A percentile compares a stretch with the other conserved stretches of the same genome.
Conservation (phyloP, 257 asterid genomes). For the Mentha longifolia region DNA sequence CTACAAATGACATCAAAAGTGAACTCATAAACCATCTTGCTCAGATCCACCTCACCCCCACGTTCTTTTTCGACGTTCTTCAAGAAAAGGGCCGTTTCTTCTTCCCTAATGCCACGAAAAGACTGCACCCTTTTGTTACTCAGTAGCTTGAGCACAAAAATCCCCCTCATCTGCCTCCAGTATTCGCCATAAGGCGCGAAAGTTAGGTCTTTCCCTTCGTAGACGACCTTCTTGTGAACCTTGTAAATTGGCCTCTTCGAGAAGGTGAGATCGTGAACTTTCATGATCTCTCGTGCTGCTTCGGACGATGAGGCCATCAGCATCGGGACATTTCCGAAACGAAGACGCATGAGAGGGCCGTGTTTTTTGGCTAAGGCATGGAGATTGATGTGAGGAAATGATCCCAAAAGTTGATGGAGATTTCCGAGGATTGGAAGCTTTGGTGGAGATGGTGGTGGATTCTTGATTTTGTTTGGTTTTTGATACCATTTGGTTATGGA, state of each 20-base stretch:
- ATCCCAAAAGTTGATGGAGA: conserved; percentile 10
- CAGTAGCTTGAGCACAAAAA: not conserved
- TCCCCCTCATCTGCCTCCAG: not conserved
- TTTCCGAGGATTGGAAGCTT: conserved; percentile 10
- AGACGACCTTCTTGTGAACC: conserved; percentile 5
- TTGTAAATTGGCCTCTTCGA: not conserved
- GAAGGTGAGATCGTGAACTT: not conserved
- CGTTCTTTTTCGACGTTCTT: not conserved
- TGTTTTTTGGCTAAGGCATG: not conserved
- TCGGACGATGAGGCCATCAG: conserved; percentile 12
- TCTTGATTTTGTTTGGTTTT: not conserved
- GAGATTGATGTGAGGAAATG: not conserved
- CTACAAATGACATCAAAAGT: not conserved
- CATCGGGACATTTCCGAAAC: not conserved
- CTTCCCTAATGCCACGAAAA: conserved; percentile 14
- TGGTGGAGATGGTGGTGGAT: not conserved
- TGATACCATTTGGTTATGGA: not conserved
- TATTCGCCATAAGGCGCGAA: not conserved
- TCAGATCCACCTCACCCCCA: not conserved
- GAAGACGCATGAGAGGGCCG: conserved; percentile 9
- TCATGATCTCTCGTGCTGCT: not conserved
- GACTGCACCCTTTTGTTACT: conserved; percentile 18
- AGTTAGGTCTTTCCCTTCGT: not conserved
- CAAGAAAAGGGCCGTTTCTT: conserved; percentile 3
- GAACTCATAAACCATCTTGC: not conserved